These are phyloP conservation scores for Decorospora gaudefroyi DNA, from an alignment of 2,329 filamentous ascomycete species.

Conservation along the genomic window DNA sequence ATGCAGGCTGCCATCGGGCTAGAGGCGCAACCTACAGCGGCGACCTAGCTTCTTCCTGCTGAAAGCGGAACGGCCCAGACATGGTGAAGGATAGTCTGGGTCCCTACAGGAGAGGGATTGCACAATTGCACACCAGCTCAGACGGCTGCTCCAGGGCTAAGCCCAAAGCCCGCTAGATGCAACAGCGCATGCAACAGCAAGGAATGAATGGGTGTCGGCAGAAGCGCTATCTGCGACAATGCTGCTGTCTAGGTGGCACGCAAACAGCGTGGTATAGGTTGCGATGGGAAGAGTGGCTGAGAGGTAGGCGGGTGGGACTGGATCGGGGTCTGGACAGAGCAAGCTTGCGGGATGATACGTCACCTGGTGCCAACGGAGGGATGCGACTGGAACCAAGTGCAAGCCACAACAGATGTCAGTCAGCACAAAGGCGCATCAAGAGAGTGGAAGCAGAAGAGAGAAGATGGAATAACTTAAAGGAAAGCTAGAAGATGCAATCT, in stretches of 20 bases:
- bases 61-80: conserved; percentile 51
- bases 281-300: conserved; percentile 9
- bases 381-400: too few relatives aligned
- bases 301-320: conserved; percentile 5
- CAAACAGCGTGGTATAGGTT: conserved; percentile 4
- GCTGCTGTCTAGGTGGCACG: conserved; percentile 1
- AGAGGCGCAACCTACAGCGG: conserved; percentile 42
- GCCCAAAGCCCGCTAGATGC: conserved; percentile 18
- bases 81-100: conserved; percentile 26
- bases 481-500: too few relatives aligned
- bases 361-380: conserved; percentile 19
- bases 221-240: neutral
- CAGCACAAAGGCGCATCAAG: neutral
- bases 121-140: conserved; percentile 5
- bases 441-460: neutral
- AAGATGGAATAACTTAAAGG: too few relatives aligned
- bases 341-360: conserved; percentile 19
- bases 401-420: conserved; percentile 2
- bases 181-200: conserved; percentile 25
- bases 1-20: neutral
- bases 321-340: conserved; percentile 5
- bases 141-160: conserved; percentile 17
- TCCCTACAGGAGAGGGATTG: conserved; percentile 1
- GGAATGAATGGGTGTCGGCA: neutral
- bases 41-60: conserved; percentile 43